Evolutionary conservation across 2,329 filamentous ascomycete genomes (phyloP), one percentile per base, ranked within the genome.

Genomic region (Colletotrichum lentis): DNA sequence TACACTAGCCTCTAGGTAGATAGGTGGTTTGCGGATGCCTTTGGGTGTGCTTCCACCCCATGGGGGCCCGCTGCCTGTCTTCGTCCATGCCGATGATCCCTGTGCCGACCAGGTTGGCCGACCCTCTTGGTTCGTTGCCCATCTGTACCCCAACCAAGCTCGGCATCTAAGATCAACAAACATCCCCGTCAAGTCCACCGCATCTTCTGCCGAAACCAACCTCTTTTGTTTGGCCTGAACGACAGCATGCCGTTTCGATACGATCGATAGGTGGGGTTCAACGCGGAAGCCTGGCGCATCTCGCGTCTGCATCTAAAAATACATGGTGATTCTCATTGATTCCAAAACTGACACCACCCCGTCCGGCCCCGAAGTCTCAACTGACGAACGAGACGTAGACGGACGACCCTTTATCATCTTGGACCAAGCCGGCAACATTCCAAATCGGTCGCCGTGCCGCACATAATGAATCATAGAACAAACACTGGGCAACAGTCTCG

Each of bases 391-490:
- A 22, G 6, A 43, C 52, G 10, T 20, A 5, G 14, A 27, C 18
- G 37, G 35, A 37, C 20, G 37, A 43, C 5, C 39, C 27, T 47
- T 47, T 50, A 37, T 14, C 31, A 52, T 50, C 35, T 24, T 24
- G 54, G 43, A 31, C 20, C 24, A 49, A 18, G 4, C 44, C 52
- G 4, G 65, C 22, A 10, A 31, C 27, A 64, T 68, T 64, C 54
- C 61, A 64, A 64, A 68, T 55, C 47, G 11, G 24, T 49, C 47
- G 54, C 39, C 50, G 64, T 46, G 43, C 53, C 49, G 53, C 43
- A 22, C 41, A 49, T 69, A 44, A 53, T 67, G 66, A 69, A 67
- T 57, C 66, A 67, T 62, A 41, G 43, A 65, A 22, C 31, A n/a
- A 65, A n/a, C 31, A n/a, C 8, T n/a, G 31, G 22, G 6, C 27